Evolutionary conservation across 768 basidiomycete genomes (phyloP), one percentile per base, ranked within the genome.

Genomic region (Boletus rubropictus): DNA sequence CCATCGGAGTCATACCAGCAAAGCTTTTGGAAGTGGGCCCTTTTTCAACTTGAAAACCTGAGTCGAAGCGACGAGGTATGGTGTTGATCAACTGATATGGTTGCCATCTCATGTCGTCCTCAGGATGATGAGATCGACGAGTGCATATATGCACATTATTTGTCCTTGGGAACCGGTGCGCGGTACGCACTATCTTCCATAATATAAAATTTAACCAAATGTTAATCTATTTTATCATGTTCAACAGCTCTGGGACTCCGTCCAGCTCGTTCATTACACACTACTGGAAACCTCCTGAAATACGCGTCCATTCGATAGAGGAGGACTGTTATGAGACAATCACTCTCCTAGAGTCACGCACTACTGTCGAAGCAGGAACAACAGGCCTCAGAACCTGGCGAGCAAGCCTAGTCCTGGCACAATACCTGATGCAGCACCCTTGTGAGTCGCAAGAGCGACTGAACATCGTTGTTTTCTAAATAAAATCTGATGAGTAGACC

Each of bases 321-420:
- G 47, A 35, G 14, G 21, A 44, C 4, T 11, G 59, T 18, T 73
- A 69, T 51, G 69, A 72, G 38, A 73, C 64, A 4, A 68, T 74
- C 15, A 88, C 88, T 0, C 65, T 90, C 2, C 65, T 84, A 8
- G 88, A 91, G 64, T 88, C 88, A 1, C 78, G 81, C 7, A 83
- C 79, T 3, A 80, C 74, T 3, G 81, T 89, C 24, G 86, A 89
- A 61, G 70, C 71, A 34, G 88, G 89, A 0, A 90, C 86, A 0
- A 90, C 87, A 1, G 87, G 89, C 11, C 65, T 90, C 39, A 74
- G 84, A 44, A 91, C 88, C 7, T 91, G 89, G 89, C 69, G 74
- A 24, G 85, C 89, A 5, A 83, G 86, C 53, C 75, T 84, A 36
- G 68, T 77, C 25, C 69, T 90, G 17, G 79, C 80, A 0, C 74